Evolutionary conservation across 495 filamentous ascomycete species (phyloP).

Genomic region (Xylaria castorea): DNA sequence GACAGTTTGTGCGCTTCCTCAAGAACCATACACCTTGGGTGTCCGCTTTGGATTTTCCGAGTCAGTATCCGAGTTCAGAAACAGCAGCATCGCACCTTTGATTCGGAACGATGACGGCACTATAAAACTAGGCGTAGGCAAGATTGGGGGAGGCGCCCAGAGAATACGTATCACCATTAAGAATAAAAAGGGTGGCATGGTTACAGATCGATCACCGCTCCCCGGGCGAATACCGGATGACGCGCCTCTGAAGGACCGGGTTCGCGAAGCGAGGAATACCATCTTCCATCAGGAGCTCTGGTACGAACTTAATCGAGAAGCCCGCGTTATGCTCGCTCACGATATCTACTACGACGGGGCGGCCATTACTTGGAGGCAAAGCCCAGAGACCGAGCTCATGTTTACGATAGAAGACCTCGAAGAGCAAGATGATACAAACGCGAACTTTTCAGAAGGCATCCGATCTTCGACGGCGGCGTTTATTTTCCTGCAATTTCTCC

Average conservation of each 20-base stretch:
- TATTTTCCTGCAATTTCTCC: constrained; percentile 69
- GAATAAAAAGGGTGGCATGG: constrained; percentile 46
- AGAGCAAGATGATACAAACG: constrained; percentile 45
- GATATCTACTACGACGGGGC: constrained; percentile 68
- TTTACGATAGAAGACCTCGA: constrained; percentile 72
- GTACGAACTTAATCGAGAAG: constrained; percentile 86
- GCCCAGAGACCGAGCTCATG: constrained; percentile 60
- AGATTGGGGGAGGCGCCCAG: constrained; percentile 61
- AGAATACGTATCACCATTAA: constrained; percentile 68
- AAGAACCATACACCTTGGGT: constrained; percentile 74
- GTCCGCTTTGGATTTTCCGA: constrained; percentile 91
- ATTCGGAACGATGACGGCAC: constrained; percentile 75
- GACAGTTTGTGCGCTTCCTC: constrained; percentile 76
- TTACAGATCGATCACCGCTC: constrained; percentile 61
- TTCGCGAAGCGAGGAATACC: constrained; percentile 84
- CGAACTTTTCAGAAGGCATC: constrained; percentile 60
- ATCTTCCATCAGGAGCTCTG: constrained; percentile 94
- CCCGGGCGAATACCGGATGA: constrained; percentile 47
- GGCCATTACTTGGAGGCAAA: constrained; percentile 62
- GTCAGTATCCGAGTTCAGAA: constrained; percentile 76
- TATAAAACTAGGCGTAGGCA: constrained; percentile 74
- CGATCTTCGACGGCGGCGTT: constrained; percentile 39
- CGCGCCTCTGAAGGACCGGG: constrained; percentile 62
- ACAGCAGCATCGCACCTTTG: constrained; percentile 78
- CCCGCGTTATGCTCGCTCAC: constrained; percentile 68